Evolutionary conservation across 208 protist species (phyloP).

Genomic region (Trichomonas vaginalis): DNA sequence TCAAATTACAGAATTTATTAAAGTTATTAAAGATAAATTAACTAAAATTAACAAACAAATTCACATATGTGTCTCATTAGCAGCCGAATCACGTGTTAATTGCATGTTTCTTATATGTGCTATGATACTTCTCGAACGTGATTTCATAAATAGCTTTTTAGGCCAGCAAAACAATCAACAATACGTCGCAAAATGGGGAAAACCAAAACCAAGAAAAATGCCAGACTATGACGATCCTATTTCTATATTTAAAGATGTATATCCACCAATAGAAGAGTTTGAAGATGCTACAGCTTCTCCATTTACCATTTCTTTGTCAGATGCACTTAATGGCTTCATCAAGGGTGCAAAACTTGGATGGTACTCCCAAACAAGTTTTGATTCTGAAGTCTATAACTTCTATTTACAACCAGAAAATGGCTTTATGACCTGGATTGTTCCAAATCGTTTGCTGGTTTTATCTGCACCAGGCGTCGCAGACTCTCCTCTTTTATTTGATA

Average conservation of each 20-base stretch:
- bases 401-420: conserved; percentile 13
- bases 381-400: neutral
- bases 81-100: neutral
- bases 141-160: neutral
- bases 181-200: neutral
- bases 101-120: neutral
- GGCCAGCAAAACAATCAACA: neutral
- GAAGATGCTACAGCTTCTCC: neutral
- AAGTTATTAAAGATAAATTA: neutral
- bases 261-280: conserved; percentile 11
- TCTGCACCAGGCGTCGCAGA: neutral
- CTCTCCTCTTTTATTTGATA: neutral
- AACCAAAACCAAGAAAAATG: neutral
- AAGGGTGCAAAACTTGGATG: neutral
- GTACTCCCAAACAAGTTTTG: neutral
- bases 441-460: neutral
- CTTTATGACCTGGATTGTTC: neutral
- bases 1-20: neutral
- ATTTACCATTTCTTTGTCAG: neutral
- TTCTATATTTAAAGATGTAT: neutral
- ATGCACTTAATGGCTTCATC: neutral
- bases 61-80: neutral
- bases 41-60: neutral
- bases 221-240: neutral
- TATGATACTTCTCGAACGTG: neutral